Conservation (phyloP, 1,284 basidiomycete genomes). For the Wolfiporia cocos region DNA sequence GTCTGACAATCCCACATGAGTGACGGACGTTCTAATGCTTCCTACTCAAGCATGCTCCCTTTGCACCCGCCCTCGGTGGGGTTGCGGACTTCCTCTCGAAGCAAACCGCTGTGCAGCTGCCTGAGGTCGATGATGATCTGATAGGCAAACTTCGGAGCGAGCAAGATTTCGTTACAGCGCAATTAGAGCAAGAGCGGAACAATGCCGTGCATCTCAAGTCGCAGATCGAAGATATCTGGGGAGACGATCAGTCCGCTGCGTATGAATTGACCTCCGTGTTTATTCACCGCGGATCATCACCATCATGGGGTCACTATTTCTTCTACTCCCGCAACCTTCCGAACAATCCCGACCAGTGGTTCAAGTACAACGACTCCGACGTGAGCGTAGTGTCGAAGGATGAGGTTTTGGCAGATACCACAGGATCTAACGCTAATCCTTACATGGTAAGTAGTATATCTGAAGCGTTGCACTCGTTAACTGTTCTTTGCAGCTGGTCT, state of each 20-base stretch:
- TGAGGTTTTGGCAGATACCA: constrained; percentile 76
- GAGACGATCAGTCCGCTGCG: constrained; percentile 55
- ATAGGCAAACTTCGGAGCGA: constrained; percentile 47
- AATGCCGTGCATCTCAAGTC: constrained; percentile 54
- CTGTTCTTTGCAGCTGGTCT: constrained; percentile 55
- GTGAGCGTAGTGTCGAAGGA: constrained; percentile 71
- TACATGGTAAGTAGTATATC: constrained; percentile 55
- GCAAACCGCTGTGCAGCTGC: constrained; percentile 33
- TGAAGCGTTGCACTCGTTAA: neutral
- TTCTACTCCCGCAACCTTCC: constrained; percentile 84
- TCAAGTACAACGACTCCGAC: constrained; percentile 92
- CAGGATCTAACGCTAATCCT: constrained; percentile 76
- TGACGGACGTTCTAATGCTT: constrained; percentile 1
- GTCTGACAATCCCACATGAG: neutral
- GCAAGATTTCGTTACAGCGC: constrained; percentile 42
- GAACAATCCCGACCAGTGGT: constrained; percentile 75
- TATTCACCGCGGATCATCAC: constrained; percentile 86
- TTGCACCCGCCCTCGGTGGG: constrained; percentile 43
- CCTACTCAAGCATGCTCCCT: constrained; percentile 47
- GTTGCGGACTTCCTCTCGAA: constrained; percentile 50
- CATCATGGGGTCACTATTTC: constrained; percentile 85
- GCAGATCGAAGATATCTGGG: constrained; percentile 78
- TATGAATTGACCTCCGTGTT: constrained; percentile 96
- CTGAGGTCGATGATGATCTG: constrained; percentile 50
- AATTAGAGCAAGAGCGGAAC: constrained; percentile 59